phyloP scores from a whole-genome alignment of 805 yeast species.

The Isabelozyma heimii region DNA sequence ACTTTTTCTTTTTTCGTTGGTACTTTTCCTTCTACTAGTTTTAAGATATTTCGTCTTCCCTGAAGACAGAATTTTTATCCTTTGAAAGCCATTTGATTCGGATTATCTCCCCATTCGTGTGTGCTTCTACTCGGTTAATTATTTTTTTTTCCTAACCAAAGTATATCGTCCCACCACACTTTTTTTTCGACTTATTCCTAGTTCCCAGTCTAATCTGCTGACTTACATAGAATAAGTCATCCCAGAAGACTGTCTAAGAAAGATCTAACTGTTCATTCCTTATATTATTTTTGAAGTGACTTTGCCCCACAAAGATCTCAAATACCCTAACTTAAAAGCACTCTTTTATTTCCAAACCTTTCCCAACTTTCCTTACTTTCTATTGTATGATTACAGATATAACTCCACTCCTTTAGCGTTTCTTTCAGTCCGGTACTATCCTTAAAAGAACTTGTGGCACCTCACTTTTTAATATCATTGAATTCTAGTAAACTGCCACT shows the following conservation, averaged over 20 bases:
- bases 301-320: no score
- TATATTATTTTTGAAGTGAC: no score
- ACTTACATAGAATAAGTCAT: neutral
- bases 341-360: no score
- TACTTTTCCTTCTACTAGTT: neutral
- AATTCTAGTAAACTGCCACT: no score
- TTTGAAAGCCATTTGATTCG: neutral
- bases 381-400: neutral
- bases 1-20: neutral
- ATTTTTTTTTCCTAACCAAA: neutral
- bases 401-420: neutral
- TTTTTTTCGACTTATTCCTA: neutral
- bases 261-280: neutral
- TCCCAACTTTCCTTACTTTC: no score
- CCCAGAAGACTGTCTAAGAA: neutral
- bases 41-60: neutral
- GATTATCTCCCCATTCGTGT: neutral
- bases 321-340: no score
- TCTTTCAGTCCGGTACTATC: neutral
- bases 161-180: neutral
- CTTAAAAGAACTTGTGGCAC: no score
- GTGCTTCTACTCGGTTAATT: neutral
- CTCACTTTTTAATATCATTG: no score
- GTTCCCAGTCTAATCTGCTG: neutral
- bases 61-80: neutral